Evolutionary conservation across 1,284 basidiomycete genomes (phyloP), one percentile per base, ranked within the genome.

Genomic region (Melampsora larici-populina): DNA sequence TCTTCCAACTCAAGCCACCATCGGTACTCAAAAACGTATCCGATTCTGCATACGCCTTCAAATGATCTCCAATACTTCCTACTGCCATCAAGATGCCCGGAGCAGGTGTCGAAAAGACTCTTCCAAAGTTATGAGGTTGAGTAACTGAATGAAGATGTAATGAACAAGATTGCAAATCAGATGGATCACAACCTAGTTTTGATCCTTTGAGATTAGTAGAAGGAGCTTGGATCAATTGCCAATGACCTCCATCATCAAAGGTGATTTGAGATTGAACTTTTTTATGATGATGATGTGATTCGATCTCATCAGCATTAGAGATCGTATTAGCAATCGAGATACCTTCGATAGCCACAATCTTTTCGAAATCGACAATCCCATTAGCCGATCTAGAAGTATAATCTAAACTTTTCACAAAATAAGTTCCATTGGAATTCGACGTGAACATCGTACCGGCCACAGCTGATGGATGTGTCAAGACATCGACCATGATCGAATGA

Each of bases 71-170:
- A 36, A 97, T 88, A 0, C 89, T 92, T 7, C 96, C 96, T 1
- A 99, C 94, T 46, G 91, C 96, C 92, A 99, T 96, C 46, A 94
- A 90, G 79, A 94, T 88, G 0, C 96, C 96, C 0, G 96, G 95
- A 0, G 95, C 95, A 13, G 92, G 90, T 0, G 93, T 94, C 0
- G 94, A 96, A 85, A 98, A 98, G 29, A 97, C 88, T 29, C 91
- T 89, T 0, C 96, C 96, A 80, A 91, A 91, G 84, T 97, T 99
- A 85, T 96, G 94, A 1, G 92, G 90, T 8, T 89, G 87, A 0
- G 94, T 93, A 33, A 98, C 92, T 3, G 93, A 94, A 84, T 97
- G 92, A 8, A 99, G 86, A 83, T 98, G 95, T 0, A 98, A 86
- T 0, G 93, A 90, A 84, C 96, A 98, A 1, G 84, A 84, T 0